A percentile compares a stretch with the other conserved stretches of the same genome.
Conservation (phyloP, 768 basidiomycete genomes). For the Tephrocybe sp. region DNA sequence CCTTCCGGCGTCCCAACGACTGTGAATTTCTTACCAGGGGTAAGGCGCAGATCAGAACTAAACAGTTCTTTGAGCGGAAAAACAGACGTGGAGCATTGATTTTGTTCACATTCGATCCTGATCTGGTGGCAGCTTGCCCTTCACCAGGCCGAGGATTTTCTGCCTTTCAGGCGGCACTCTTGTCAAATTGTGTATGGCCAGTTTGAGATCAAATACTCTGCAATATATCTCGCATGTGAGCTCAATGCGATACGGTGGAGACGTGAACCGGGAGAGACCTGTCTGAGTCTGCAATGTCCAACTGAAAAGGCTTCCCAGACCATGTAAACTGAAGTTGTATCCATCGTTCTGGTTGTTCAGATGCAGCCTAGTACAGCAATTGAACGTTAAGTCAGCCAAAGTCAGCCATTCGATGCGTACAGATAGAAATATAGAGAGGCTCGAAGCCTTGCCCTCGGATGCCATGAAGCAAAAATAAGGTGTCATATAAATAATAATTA, state of each 20-base stretch:
- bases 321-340: slow-evolving; percentile 67
- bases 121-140: slow-evolving; percentile 79
- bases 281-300: slow-evolving; percentile 76
- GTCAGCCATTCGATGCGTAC: neutral
- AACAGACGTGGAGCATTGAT: neutral
- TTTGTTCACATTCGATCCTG: slow-evolving; percentile 54
- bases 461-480: neutral
- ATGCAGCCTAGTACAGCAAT: neutral
- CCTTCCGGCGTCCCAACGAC: slow-evolving; percentile 85
- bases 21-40: slow-evolving; percentile 72
- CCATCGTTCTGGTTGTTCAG: slow-evolving; percentile 43
- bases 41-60: slow-evolving; percentile 59
- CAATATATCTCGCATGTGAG: neutral
- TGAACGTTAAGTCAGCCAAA: neutral
- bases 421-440: neutral
- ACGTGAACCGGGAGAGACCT: slow-evolving; percentile 46
- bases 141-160: slow-evolving; percentile 84
- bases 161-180: slow-evolving; percentile 81
- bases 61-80: slow-evolving; percentile 2
- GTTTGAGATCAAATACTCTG: slow-evolving; percentile 83
- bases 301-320: slow-evolving; percentile 62
- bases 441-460: slow-evolving; percentile 1
- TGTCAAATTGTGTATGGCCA: slow-evolving; percentile 62
- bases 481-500: too few species aligned
- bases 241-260: neutral